phyloP scores from a whole-genome alignment of 306 rosid genomes.

The Prosopis cineraria region DNA sequence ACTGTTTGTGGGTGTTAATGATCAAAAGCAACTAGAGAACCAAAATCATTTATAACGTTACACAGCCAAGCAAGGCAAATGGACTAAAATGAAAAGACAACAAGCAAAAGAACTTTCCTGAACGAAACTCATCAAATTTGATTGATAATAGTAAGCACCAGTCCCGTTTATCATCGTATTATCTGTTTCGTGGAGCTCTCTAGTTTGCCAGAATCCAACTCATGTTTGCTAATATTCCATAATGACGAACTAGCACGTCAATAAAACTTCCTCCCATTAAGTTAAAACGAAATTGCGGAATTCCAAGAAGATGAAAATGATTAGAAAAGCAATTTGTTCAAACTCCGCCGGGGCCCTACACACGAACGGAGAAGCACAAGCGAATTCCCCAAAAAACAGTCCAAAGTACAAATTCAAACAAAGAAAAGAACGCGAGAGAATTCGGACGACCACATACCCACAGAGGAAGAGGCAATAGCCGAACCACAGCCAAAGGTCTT shows the following conservation, averaged over 20 bases:
- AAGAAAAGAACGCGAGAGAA: too few species aligned
- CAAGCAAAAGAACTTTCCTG: background rate
- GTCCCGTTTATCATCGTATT: background rate
- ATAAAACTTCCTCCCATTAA: background rate
- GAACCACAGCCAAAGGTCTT: conserved; percentile 95
- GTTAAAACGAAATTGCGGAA: background rate
- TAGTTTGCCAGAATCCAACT: background rate
- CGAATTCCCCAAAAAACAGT: background rate
- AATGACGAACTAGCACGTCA: background rate
- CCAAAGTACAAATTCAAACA: background rate
- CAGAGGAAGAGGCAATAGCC: conserved; percentile 91
- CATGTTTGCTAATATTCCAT: background rate
- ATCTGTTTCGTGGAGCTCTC: background rate
- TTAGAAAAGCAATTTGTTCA: background rate
- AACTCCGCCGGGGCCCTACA: background rate
- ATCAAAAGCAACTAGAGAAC: background rate
- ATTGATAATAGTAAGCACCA: background rate
- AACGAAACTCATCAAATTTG: background rate
- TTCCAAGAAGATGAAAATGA: background rate
- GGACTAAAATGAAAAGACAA: background rate
- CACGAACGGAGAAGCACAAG: background rate
- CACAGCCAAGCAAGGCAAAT: background rate
- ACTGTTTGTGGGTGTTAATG: background rate
- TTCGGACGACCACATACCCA: conserved; percentile 51
- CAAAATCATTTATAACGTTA: background rate